Evolutionary conservation across 345 rosid species (phyloP).

Genomic region (Cochlearia excelsa): DNA sequence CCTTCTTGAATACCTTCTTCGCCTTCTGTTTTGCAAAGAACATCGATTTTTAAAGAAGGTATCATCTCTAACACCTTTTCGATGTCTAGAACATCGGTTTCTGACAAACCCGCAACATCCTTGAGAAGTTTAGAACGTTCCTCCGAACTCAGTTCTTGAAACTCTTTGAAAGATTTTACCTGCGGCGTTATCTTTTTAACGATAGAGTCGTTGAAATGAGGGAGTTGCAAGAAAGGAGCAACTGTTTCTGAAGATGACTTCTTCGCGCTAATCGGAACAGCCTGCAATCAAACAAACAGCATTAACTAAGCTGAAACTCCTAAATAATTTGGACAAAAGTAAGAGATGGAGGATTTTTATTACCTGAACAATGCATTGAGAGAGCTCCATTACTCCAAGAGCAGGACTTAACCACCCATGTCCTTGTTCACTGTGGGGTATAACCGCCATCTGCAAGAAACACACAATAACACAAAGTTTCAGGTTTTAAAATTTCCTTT

Average conservation of each 20-base stretch:
- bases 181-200: constrained; percentile 52
- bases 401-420: constrained; percentile 99
- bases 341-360: background rate
- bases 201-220: constrained; percentile 67
- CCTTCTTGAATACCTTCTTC: constrained; percentile 97
- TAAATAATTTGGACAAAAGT: background rate
- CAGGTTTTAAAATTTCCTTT: background rate
- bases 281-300: constrained; percentile 45
- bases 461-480: background rate
- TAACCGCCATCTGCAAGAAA: constrained; percentile 75
- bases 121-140: constrained; percentile 73
- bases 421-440: constrained; percentile 75
- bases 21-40: constrained; percentile 87
- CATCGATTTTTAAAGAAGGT: constrained; percentile 68
- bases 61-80: constrained; percentile 83
- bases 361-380: constrained; percentile 92
- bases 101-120: constrained; percentile 66
- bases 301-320: background rate
- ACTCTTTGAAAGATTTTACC: constrained; percentile 71
- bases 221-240: constrained; percentile 90
- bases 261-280: constrained; percentile 89
- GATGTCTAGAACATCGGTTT: constrained; percentile 53
- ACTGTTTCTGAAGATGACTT: constrained; percentile 73
- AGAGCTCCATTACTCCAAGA: constrained; percentile 81
- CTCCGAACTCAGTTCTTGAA: constrained; percentile 53